phyloP scores from a whole-genome alignment of 139 green algal genomes.

The Coelastrella sp. region DNA sequence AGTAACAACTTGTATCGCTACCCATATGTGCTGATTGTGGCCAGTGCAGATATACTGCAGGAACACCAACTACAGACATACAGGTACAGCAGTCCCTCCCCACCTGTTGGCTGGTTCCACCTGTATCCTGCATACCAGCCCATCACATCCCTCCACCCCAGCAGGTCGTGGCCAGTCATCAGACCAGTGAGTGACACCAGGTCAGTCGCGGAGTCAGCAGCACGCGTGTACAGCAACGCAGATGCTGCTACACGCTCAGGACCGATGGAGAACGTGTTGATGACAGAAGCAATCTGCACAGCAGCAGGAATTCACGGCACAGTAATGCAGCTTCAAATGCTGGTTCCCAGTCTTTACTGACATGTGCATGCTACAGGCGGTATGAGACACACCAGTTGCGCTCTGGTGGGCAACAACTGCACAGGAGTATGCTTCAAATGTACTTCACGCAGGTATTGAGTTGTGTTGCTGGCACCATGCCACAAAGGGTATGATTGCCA shows the following conservation, averaged over 20 bases:
- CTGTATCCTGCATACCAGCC: constrained; percentile 30
- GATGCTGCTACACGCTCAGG: constrained; percentile 68
- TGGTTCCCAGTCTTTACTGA: too few relatives aligned
- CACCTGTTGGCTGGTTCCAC: constrained; percentile 45
- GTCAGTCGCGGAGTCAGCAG: constrained; percentile 50
- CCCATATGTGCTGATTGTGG: too few relatives aligned
- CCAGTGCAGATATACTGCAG: not conserved
- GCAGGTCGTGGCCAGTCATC: constrained; percentile 40
- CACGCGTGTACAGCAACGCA: constrained; percentile 67
- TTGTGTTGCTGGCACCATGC: too few relatives aligned
- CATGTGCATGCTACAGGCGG: too few relatives aligned
- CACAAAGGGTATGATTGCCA: too few relatives aligned
- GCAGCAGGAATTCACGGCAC: not conserved
- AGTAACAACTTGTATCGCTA: not conserved
- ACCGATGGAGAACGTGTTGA: constrained; percentile 67
- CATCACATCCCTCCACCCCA: constrained; percentile 23
- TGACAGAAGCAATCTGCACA: constrained; percentile 55
- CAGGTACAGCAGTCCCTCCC: not conserved
- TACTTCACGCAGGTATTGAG: too few relatives aligned
- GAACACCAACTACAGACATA: not conserved
- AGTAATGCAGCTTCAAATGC: too few relatives aligned
- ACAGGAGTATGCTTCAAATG: too few relatives aligned
- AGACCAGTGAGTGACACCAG: constrained; percentile 45
- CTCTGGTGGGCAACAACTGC: too few relatives aligned
- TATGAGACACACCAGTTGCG: not conserved